Base-by-base conservation (phyloP, 345 rosid species). In the Alliaria petiolata region DNA sequence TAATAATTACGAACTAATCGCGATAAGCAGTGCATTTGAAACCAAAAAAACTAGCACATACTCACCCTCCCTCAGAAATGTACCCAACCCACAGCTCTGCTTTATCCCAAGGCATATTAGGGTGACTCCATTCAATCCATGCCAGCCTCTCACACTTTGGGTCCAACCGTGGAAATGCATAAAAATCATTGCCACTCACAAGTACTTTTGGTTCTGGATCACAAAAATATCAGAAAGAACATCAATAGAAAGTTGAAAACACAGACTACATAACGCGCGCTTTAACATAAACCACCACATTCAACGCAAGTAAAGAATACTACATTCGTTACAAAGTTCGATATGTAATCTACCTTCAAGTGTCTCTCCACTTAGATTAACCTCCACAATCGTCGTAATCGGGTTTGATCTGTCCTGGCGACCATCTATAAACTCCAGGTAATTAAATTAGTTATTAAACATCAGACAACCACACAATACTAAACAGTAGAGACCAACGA, bases 91-190 rank as follows among this genome's bases (percentile, higher is more conserved):
- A 95, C 25, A 95, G 87, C 75, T 95, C 89, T 16, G 99, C 45
- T 83, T 82, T 88, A 72, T 95, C 99, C 99, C 99, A 91, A 11
- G 96, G 96, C 97, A 89, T 91, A 78, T 86, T 88, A 45, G 99
- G 97, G 67, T 87, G 97, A 57, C 82, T 75, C 97, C 99, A 95
- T 64, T 85, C 87, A 47, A 95, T 84, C 99, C 99, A 95, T 12
- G 97, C 97, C 42, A 95, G 74, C 50, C 86, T 72, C 81, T 85
- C 90, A 60, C 84, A 76, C 62, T 83, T 82, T 7, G 86, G 75
- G 42, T 95, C 96, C 56, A 95, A 20, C 2, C 95, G 96, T n/a
- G 99, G 97, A 75, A 87, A 95, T 12, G 96, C 97, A 84, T 89
- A 91, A 83, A 95, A 95, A 76, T 95, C 99, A 72, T 81, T 88